Base-by-base conservation (phyloP, 768 basidiomycete species). In the Panellus pusillus region DNA sequence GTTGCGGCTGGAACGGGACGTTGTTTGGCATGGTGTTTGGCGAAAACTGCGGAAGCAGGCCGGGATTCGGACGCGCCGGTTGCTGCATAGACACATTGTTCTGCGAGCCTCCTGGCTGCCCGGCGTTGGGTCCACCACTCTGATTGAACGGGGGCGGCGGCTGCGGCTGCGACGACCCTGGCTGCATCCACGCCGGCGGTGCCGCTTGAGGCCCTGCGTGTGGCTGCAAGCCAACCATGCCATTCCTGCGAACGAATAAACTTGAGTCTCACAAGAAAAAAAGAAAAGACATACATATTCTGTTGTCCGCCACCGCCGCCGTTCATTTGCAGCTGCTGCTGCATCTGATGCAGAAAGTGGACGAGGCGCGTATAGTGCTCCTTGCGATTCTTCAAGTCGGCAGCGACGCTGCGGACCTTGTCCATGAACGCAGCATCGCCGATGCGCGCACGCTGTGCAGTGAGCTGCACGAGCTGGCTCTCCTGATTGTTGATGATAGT, bases 311-410 rank as follows among this genome's bases (percentile, higher is more conserved):
- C 55, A 53, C n/a, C n/a, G n/a, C n/a, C n/a, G n/a, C n/a, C n/a
- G n/a, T 62, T 68, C 17, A 60, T 46, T 17, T 62, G 58, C 14
- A 65, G 31, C n/a, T 65, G 61, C 9, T 55, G 40, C 31, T 63
- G 66, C 11, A 48, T 51, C 47, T 71, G 60, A 12, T 67, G 66
- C 17, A 68, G 61, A 44, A 70, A 65, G 19, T 62, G 47, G 6
- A 71, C 46, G 39, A 82, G 63, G 52, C 72, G 77, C 44, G 44
- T 44, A 32, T 74, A 63, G 46, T 71, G 47, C 0, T 82, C 79
- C 67, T 72, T 78, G 57, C 70, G 71, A 24, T 24, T 44, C 40
- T 60, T 61, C 15, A 72, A 56, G 2, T 76, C 72, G 5, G 50
- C 49, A n/a, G 62, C 54, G 15, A 67, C 5, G 17, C 17, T 61